Evolutionary conservation across 129 eudicot species (phyloP).

Genomic region (Daucus carota): DNA sequence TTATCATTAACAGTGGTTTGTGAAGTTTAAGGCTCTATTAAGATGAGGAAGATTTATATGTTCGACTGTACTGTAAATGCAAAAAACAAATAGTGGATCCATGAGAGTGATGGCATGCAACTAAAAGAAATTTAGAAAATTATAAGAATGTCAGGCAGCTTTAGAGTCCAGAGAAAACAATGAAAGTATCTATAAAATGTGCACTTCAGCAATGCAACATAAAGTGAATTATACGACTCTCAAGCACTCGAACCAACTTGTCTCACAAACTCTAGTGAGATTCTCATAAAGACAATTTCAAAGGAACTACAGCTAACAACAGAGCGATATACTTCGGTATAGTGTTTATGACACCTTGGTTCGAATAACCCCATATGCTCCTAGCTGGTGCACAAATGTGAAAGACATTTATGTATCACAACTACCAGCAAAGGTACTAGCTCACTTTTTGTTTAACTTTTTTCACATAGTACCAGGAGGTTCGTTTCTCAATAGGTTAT

Average conservation of each 20-base stretch:
- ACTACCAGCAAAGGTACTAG: neutral
- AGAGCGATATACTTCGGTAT: neutral
- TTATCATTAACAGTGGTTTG: neutral
- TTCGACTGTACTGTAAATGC: neutral
- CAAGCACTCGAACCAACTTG: neutral
- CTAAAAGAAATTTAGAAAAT: conserved; percentile 1
- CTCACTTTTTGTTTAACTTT: neutral
- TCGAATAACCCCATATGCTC: neutral
- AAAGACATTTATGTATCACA: neutral
- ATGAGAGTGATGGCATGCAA: neutral
- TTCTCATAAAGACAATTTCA: neutral
- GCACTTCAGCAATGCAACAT: neutral
- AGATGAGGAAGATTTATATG: neutral
- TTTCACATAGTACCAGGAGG: neutral
- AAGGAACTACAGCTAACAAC: neutral
- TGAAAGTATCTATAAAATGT: neutral
- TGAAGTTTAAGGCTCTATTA: neutral
- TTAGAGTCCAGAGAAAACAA: neutral
- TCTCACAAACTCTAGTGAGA: neutral
- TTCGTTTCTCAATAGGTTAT: neutral
- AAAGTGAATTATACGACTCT: neutral
- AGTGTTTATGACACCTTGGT: neutral
- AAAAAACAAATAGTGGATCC: neutral
- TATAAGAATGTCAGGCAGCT: neutral
- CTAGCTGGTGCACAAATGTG: neutral